Percentiles rank a stretch among this genome's conserved stretches.
These are phyloP conservation scores for Jackrogersella minutella DNA, from an alignment of 495 filamentous ascomycete genomes.

Conservation along the genomic window DNA sequence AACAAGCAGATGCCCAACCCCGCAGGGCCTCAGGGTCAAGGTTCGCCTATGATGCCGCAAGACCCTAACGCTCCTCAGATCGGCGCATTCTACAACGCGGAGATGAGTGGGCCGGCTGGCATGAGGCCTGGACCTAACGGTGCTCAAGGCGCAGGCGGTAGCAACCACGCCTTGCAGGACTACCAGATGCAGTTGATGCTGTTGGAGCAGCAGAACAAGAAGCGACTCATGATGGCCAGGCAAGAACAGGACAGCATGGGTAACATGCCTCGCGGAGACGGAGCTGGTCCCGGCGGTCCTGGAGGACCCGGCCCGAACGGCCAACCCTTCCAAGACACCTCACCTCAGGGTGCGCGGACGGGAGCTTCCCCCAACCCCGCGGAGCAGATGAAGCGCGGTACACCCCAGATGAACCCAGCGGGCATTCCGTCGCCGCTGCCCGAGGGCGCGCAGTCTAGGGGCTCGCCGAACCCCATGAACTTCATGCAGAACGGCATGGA, in stretches of 20 bases:
- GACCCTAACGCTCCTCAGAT: constrained; percentile 72
- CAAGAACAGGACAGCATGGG: constrained; percentile 89
- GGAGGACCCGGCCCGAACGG: constrained; percentile 64
- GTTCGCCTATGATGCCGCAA: constrained; percentile 79
- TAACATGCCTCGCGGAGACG: constrained; percentile 60
- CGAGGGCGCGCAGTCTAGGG: constrained; percentile 76
- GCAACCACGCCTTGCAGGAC: constrained; percentile 95
- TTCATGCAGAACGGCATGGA: constrained; percentile 74
- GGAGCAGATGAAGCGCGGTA: constrained; percentile 88
- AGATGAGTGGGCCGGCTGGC: constrained; percentile 57
- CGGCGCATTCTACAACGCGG: constrained; percentile 71
- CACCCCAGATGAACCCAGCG: constrained; percentile 83
- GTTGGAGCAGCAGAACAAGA: constrained; percentile 98
- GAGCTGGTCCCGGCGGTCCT: constrained; percentile 61
- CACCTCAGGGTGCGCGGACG: constrained; percentile 79
- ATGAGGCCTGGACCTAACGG: constrained; percentile 66
- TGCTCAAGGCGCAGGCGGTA: constrained; percentile 62
- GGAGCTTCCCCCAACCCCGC: constrained; percentile 88
- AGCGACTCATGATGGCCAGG: constrained; percentile 93
- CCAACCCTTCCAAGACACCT: constrained; percentile 71
- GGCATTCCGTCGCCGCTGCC: constrained; percentile 85
- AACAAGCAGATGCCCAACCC: constrained; percentile 67
- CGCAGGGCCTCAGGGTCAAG: constrained; percentile 66
- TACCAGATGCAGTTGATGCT: constrained; percentile 99
- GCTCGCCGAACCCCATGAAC: constrained; percentile 83